phyloP scores from a whole-genome alignment of 2,329 filamentous ascomycete genomes.

The Colletotrichum costaricense region DNA sequence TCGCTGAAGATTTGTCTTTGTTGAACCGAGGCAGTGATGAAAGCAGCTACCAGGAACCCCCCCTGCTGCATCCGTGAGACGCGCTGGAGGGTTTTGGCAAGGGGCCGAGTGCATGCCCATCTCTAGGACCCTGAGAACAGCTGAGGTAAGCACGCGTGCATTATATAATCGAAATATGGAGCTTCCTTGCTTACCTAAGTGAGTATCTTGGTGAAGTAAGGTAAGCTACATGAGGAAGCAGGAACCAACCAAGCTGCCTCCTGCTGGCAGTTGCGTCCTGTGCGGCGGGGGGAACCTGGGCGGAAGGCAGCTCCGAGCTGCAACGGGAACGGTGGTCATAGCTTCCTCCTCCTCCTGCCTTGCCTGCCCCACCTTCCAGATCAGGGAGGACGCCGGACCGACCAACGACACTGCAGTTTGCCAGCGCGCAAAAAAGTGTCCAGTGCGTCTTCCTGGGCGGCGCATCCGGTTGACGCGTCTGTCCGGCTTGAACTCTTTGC shows the following conservation, averaged over 20 bases:
- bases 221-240: neutral
- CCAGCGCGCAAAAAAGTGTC: neutral
- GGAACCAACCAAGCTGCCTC: neutral
- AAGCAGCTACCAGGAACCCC: neutral
- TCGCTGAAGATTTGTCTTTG: neutral
- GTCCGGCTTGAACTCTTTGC: neutral
- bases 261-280: neutral
- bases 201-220: too few relatives aligned
- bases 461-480: neutral
- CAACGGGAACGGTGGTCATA: constrained; percentile 23
- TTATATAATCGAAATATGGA: neutral
- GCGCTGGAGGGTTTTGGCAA: neutral
- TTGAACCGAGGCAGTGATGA: neutral
- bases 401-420: neutral
- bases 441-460: neutral
- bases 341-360: constrained; percentile 7
- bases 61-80: neutral
- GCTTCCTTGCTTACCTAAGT: too few relatives aligned
- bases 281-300: neutral
- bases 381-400: constrained; percentile 21
- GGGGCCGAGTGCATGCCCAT: neutral
- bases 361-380: constrained; percentile 28
- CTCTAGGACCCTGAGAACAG: neutral
- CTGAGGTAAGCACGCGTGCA: neutral
- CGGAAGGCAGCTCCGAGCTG: constrained; percentile 12